Percentiles rank a stretch among this genome's conserved stretches.
Conservation (phyloP, 2,329 filamentous ascomycete species). For the Neobulgaria alba region DNA sequence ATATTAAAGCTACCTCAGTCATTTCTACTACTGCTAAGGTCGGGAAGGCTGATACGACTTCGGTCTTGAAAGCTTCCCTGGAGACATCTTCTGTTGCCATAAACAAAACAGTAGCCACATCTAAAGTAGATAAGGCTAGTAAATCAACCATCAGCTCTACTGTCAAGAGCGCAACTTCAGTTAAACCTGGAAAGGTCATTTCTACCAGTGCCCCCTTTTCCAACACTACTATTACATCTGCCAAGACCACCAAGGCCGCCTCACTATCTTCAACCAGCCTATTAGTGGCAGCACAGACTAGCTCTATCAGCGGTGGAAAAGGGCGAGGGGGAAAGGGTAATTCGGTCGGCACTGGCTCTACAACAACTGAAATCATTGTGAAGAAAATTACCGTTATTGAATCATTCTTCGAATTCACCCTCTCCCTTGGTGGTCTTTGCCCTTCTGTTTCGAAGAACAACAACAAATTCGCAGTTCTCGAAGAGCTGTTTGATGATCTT, state of each 20-base stretch:
- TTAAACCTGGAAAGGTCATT: not conserved
- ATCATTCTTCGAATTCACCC: slow-evolving; percentile 20
- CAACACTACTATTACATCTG: not conserved
- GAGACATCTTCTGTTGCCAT: too few relatives aligned
- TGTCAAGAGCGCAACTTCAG: too few relatives aligned
- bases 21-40: slow-evolving; percentile 1
- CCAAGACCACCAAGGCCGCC: slow-evolving; percentile 6
- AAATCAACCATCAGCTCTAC: too few relatives aligned
- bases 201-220: slow-evolving; percentile 1
- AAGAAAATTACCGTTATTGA: slow-evolving; percentile 18
- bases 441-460: slow-evolving; percentile 17
- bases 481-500: slow-evolving; percentile 18
- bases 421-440: slow-evolving; percentile 16
- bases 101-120: too few relatives aligned
- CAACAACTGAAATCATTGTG: slow-evolving; percentile 5
- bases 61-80: too few relatives aligned
- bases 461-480: slow-evolving; percentile 13
- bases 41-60: not conserved
- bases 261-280: not conserved
- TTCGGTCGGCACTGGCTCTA: not conserved
- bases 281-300: slow-evolving; percentile 1
- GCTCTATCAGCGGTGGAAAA: not conserved
- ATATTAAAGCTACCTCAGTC: not conserved
- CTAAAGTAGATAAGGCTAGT: not conserved
- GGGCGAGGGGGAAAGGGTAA: not conserved